Evolutionary conservation across 805 yeast genomes (phyloP).

Genomic region (Torulaspora indica): DNA sequence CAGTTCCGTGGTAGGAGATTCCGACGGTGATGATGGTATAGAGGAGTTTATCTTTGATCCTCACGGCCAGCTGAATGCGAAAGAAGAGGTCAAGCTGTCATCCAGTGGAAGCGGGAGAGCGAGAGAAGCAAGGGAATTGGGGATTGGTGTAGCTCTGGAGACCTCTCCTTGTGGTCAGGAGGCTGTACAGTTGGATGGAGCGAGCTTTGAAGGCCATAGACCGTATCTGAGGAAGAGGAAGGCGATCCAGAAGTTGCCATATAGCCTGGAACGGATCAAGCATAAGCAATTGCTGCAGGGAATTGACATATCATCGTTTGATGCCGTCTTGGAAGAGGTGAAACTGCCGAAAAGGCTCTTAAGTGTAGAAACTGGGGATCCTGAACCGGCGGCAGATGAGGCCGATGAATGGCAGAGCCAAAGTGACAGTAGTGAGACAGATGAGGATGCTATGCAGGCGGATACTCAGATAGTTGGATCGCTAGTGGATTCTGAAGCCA

Average conservation of each 20-base stretch:
- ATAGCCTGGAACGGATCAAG: slow-evolving; percentile 34
- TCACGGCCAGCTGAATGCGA: neutral
- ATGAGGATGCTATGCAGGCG: neutral
- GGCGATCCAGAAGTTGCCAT: slow-evolving; percentile 37
- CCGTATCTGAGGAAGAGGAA: slow-evolving; percentile 31
- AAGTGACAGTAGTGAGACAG: neutral
- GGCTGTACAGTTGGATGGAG: neutral
- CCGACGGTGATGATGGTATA: slow-evolving; percentile 24
- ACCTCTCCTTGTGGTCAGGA: neutral
- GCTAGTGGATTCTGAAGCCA: neutral
- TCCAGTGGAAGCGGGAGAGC: neutral
- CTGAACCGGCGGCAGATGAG: neutral
- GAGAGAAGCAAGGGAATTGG: neutral
- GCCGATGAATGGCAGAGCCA: neutral
- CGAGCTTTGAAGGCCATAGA: slow-evolving; percentile 5
- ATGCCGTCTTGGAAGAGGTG: slow-evolving; percentile 21
- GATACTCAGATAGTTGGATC: neutral
- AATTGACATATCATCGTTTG: slow-evolving; percentile 27
- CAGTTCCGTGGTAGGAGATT: slow-evolving; percentile 26
- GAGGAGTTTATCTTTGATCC: slow-evolving; percentile 4
- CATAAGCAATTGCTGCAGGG: slow-evolving; percentile 33
- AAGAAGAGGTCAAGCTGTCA: neutral
- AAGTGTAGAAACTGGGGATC: neutral
- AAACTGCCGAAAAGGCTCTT: slow-evolving; percentile 13
- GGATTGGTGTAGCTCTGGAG: neutral